Evolutionary conservation across 495 filamentous ascomycete species (phyloP), one percentile per base, ranked within the genome.

Genomic region (Aspergillus haitiensis): DNA sequence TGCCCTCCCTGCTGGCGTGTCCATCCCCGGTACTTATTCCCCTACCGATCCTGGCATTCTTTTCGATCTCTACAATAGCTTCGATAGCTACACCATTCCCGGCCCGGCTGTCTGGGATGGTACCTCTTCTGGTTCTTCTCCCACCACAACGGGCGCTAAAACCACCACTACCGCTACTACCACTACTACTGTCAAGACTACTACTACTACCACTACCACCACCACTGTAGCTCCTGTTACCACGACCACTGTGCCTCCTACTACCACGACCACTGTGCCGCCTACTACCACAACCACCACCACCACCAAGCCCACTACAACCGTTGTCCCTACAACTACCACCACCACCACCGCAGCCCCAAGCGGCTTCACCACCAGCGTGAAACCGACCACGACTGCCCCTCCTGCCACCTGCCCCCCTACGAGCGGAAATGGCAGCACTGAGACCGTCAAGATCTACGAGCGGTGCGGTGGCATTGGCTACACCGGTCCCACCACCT

Each of bases 21-120:
- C 59, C 36, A 54, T 67, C 56, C 65, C 65, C 18, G 65, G 65
- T n/a, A 53, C 56, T 39, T 67, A 67, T 59, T 47, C 52, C 7
- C 56, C 62, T 56, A 55, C 44, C 21, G 62, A 64, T 49, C n/a
- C 53, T 13, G 65, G 65, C 32, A 37, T 67, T 42, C 65, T 67
- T 27, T 67, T 67, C 56, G 48, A 67, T 46, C 50, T 67, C 37
- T 67, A 67, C 61, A 36, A 35, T 54, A 32, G 16, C 44, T 62
- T 67, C 53, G 36, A 51, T 33, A 56, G 44, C 62, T 67, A 67
- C 56, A 58, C 61, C 32, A 67, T 67, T 37, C 65, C 65, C 49
- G 65, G 65, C 50, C 65, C 65, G n/a, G 55, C 56, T 42, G 65
- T 67, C 59, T 67, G 65, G 65, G 59, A 64, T 52, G 65, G 65